Percentiles rank a stretch among this genome's conserved stretches.
phyloP scores from a whole-genome alignment of 768 basidiomycete genomes.

The Candolleomyces aberdarensis region DNA sequence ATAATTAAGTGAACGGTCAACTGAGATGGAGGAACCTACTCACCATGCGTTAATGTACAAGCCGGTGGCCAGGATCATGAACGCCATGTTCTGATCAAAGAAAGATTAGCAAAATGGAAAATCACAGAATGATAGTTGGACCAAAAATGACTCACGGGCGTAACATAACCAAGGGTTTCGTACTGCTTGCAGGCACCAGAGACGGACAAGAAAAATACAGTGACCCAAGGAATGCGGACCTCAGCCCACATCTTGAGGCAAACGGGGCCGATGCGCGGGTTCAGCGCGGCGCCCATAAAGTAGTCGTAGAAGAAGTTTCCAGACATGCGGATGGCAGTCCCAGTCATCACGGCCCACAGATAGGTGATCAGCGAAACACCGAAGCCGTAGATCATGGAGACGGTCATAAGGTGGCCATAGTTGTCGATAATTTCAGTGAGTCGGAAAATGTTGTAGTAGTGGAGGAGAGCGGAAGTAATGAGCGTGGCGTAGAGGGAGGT shows the following conservation, averaged over 20 bases:
- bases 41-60: constrained; percentile 97
- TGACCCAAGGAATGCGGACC: constrained; percentile 95
- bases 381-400: constrained; percentile 91
- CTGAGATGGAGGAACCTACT: constrained; percentile 11
- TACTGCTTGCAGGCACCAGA: constrained; percentile 96
- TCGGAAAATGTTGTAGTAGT: constrained; percentile 80
- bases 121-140: background rate
- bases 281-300: constrained; percentile 94
- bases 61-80: constrained; percentile 94
- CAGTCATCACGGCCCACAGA: constrained; percentile 69
- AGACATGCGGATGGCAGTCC: constrained; percentile 89
- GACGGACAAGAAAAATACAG: constrained; percentile 90
- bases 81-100: constrained; percentile 78
- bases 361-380: constrained; percentile 79
- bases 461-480: constrained; percentile 68
- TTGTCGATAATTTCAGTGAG: constrained; percentile 95
- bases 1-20: constrained; percentile 2
- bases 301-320: constrained; percentile 92
- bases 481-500: constrained; percentile 82
- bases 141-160: constrained; percentile 58
- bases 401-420: constrained; percentile 94
- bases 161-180: constrained; percentile 86
- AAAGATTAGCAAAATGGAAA: background rate
- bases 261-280: constrained; percentile 87
- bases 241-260: constrained; percentile 99